Evolutionary conservation across 2,329 filamentous ascomycete genomes (phyloP), one percentile per base, ranked within the genome.

Genomic region (Canariomyces notabilis): DNA sequence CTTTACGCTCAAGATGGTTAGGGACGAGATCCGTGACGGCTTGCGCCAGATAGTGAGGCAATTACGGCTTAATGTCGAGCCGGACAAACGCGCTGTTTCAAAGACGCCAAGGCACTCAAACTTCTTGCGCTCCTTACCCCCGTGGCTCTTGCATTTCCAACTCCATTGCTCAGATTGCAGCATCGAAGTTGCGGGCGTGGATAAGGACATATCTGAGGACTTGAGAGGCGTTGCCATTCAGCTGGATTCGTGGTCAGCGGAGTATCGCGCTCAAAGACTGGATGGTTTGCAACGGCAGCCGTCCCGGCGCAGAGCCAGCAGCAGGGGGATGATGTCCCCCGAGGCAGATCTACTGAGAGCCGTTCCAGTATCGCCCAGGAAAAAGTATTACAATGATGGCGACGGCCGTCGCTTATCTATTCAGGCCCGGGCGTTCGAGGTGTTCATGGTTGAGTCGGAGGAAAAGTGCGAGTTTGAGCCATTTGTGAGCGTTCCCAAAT

Each of bases 1-100:
- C 0, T 90, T 94, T 55, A 87, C 88, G 1, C 75, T 95, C 39
- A 93, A 89, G 60, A 84, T 98, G 74, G 83, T 96, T 7, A 83
- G 91, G 18, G 84, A 88, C 5, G 93, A 98, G 61, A 95, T 98
- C 48, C 93, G 85, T 44, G 86, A 94, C 59, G 94, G 93, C 18
- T 75, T 98, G 23, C 87, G 87, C 19, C 89, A 97, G 63, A 96
- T 98, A 52, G 81, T 96, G 12, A 80, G 82, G 34, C 89, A 97
- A 60, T 75, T 96, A 42, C 80, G 84, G 36, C 80, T 80, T 22
- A 81, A 87, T 50, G 76, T 85, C 8, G 76, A 85, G 52, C 77
- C 82, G 3, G 79, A 81, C 49, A 83, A 79, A 61, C 70, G 76
- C 31, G 64, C 64, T 4, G 63, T 63, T 32, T 69, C 70, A n/a